These are phyloP conservation scores for Antitrichia curtipendula DNA, from an alignment of 225 moss, liverwort and hornwort species.

Conservation along the genomic window DNA sequence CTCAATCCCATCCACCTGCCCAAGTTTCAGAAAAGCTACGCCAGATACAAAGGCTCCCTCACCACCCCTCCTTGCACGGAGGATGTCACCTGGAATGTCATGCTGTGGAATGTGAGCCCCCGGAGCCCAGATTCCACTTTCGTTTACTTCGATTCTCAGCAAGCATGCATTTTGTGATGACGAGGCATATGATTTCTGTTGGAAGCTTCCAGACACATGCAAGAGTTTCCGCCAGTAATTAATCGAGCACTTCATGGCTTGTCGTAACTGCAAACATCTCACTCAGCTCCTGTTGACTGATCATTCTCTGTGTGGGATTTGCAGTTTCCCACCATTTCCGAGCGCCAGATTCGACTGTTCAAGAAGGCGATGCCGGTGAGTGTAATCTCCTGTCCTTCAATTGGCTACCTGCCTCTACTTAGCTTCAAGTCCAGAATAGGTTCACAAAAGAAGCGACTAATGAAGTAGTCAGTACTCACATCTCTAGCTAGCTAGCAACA, in stretches of 20 bases:
- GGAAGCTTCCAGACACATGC: too few relatives aligned
- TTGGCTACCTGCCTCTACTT: not conserved
- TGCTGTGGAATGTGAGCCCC: slow-evolving; percentile 1
- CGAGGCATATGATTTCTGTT: not conserved
- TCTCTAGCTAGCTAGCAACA: not conserved
- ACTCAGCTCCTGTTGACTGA: not conserved
- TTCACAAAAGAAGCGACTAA: not conserved
- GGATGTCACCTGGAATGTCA: not conserved
- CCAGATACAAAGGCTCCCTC: slow-evolving; percentile 13
- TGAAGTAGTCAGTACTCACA: too few relatives aligned
- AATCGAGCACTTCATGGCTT: not conserved
- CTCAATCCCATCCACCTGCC: slow-evolving; percentile 2
- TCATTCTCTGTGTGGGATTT: not conserved
- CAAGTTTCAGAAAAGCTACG: slow-evolving; percentile 29
- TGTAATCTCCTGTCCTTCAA: not conserved
- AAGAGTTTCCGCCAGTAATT: not conserved
- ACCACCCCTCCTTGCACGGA: slow-evolving; percentile 16
- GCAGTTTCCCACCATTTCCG: slow-evolving; percentile 8
- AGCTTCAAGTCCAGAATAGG: not conserved
- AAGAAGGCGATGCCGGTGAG: slow-evolving; percentile 11
- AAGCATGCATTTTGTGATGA: not conserved
- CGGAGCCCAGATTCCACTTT: not conserved
- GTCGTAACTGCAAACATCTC: not conserved
- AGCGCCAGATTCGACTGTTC: slow-evolving; percentile 1
- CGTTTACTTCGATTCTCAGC: too few relatives aligned